Percentiles rank a stretch among this genome's conserved stretches.
phyloP scores from a whole-genome alignment of 176 grass and related monocot genomes.

The Zoysia pacifica region DNA sequence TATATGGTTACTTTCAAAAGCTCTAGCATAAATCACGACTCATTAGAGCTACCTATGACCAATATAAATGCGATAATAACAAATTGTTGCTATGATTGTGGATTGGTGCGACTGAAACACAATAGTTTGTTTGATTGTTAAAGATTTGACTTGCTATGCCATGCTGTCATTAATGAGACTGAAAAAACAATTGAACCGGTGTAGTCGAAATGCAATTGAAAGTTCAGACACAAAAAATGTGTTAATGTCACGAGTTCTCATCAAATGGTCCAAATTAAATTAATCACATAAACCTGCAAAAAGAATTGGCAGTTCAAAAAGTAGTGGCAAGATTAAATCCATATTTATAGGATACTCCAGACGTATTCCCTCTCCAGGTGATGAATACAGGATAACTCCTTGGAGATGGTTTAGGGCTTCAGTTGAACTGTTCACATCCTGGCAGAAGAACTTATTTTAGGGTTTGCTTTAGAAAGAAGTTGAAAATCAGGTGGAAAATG shows the following conservation, averaged over 20 bases:
- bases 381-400: slow-evolving; percentile 76
- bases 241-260: not conserved
- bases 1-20: slow-evolving; percentile 1
- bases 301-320: slow-evolving; percentile 30
- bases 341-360: slow-evolving; percentile 86
- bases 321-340: slow-evolving; percentile 32
- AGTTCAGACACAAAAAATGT: slow-evolving; percentile 19
- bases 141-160: not conserved
- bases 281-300: not conserved
- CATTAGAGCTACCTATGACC: not conserved
- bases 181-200: slow-evolving; percentile 3
- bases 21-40: not conserved
- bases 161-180: not conserved
- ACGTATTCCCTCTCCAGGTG: slow-evolving; percentile 72
- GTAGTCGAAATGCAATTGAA: not conserved
- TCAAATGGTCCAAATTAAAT: not conserved
- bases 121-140: not conserved
- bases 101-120: not conserved
- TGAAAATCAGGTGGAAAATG: slow-evolving; percentile 3
- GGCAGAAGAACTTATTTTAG: slow-evolving; percentile 31
- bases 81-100: not conserved
- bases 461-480: not conserved
- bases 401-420: slow-evolving; percentile 81
- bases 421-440: slow-evolving; percentile 80
- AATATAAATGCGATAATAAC: not conserved